Evolutionary conservation across 2,329 filamentous ascomycete species (phyloP).

Genomic region (Sporothrix pallida): DNA sequence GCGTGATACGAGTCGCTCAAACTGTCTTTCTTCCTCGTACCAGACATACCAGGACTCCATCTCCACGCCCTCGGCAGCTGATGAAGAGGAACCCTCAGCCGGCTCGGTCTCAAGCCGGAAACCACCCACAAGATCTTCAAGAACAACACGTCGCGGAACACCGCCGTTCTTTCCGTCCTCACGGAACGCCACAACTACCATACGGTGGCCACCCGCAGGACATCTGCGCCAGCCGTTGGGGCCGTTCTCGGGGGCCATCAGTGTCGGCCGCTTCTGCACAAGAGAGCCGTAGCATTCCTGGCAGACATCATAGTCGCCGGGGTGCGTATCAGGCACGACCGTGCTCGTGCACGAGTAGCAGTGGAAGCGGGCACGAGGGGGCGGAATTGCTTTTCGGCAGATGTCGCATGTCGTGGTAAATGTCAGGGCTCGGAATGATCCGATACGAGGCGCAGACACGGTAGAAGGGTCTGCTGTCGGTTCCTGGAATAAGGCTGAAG

Average conservation of each 20-base stretch:
- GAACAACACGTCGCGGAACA: slow-evolving; percentile 70
- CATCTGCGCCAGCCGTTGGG: slow-evolving; percentile 84
- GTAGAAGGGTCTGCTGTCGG: slow-evolving; percentile 55
- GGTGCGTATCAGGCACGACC: slow-evolving; percentile 51
- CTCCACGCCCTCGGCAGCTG: slow-evolving; percentile 27
- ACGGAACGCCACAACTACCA: slow-evolving; percentile 79
- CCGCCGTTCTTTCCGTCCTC: slow-evolving; percentile 58
- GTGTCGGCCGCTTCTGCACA: slow-evolving; percentile 45
- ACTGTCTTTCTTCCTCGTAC: slow-evolving; percentile 47
- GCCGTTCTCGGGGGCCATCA: slow-evolving; percentile 75
- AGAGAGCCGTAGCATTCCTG: slow-evolving; percentile 73
- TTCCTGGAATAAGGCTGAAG: slow-evolving; percentile 48
- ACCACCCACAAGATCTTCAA: slow-evolving; percentile 79
- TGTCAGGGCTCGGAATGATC: slow-evolving; percentile 69
- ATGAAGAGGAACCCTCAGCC: slow-evolving; percentile 41
- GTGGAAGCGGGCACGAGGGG: slow-evolving; percentile 74
- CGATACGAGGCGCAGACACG: slow-evolving; percentile 53
- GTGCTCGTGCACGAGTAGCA: slow-evolving; percentile 74
- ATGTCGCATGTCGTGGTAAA: slow-evolving; percentile 80
- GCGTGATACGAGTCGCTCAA: slow-evolving; percentile 56
- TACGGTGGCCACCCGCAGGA: slow-evolving; percentile 73
- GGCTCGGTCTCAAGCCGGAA: slow-evolving; percentile 67
- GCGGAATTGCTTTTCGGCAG: slow-evolving; percentile 74
- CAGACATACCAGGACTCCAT: slow-evolving; percentile 39
- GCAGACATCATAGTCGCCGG: slow-evolving; percentile 89